These are phyloP conservation scores for Royoungia palumana DNA, from an alignment of 768 basidiomycete species.

Conservation along the genomic window DNA sequence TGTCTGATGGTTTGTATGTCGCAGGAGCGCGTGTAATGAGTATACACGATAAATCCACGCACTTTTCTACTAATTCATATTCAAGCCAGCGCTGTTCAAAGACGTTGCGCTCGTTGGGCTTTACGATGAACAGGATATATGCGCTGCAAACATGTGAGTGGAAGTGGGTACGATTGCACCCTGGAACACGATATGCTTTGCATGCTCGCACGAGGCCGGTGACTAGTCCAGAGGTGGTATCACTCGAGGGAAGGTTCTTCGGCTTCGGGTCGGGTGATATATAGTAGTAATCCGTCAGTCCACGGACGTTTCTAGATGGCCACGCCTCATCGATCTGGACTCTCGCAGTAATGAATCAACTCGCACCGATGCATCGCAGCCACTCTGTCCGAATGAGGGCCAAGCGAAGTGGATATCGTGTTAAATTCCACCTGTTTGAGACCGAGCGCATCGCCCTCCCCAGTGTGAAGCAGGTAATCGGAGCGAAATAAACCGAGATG, in stretches of 20 bases:
- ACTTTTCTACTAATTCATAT: constrained; percentile 82
- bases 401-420: constrained; percentile 92
- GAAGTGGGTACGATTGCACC: constrained; percentile 34
- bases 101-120: constrained; percentile 84
- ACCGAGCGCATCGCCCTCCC: constrained; percentile 30
- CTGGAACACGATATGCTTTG: constrained; percentile 57
- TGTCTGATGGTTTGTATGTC: constrained; percentile 54
- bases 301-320: constrained; percentile 56
- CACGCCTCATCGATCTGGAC: neutral
- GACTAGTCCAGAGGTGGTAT: constrained; percentile 65
- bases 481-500: constrained; percentile 92
- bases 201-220: constrained; percentile 80
- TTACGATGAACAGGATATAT: constrained; percentile 83
- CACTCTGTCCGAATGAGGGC: constrained; percentile 63
- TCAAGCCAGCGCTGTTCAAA: constrained; percentile 92
- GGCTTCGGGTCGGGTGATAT: constrained; percentile 48
- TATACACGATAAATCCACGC: constrained; percentile 17
- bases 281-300: constrained; percentile 65
- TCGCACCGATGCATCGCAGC: constrained; percentile 81
- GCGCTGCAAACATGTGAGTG: constrained; percentile 33
- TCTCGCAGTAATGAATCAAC: constrained; percentile 2
- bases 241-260: constrained; percentile 69
- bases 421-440: constrained; percentile 99
- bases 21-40: neutral
- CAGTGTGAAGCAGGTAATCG: constrained; percentile 84